These are phyloP conservation scores for Naganishia antarctica DNA, from an alignment of 768 basidiomycete genomes.

Conservation along the genomic window DNA sequence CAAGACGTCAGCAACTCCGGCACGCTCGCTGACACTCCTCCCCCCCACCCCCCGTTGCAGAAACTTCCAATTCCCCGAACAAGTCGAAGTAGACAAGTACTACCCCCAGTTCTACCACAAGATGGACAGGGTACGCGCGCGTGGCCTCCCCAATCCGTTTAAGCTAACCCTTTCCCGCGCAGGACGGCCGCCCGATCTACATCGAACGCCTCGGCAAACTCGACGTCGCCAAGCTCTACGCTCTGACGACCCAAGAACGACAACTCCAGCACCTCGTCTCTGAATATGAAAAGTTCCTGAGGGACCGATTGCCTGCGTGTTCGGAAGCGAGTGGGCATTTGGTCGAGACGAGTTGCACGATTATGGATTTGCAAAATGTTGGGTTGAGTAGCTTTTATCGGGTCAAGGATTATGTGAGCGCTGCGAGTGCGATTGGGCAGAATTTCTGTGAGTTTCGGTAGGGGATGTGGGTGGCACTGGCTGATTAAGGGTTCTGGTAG, in stretches of 20 bases:
- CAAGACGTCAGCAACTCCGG: no score
- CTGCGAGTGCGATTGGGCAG: constrained; percentile 74
- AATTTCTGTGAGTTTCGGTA: constrained; percentile 58
- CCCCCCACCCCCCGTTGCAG: constrained; percentile 54
- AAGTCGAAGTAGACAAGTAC: constrained; percentile 74
- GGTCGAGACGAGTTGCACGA: constrained; percentile 95
- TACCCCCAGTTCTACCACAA: constrained; percentile 97
- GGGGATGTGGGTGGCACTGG: background rate
- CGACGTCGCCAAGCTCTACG: constrained; percentile 77
- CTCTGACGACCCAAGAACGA: constrained; percentile 75
- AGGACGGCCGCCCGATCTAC: constrained; percentile 95
- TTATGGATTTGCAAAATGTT: constrained; percentile 74
- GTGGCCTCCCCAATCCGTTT: background rate
- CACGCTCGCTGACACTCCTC: background rate
- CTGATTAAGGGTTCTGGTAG: constrained; percentile 23
- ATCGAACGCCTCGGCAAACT: constrained; percentile 87
- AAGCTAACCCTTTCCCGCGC: constrained; percentile 8
- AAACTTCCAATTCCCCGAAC: constrained; percentile 81
- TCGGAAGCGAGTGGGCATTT: constrained; percentile 65
- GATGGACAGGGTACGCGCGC: constrained; percentile 69
- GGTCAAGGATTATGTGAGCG: constrained; percentile 80
- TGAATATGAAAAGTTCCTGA: constrained; percentile 87
- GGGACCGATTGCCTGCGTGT: constrained; percentile 73
- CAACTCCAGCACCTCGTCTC: constrained; percentile 79
- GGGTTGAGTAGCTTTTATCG: constrained; percentile 72